A percentile compares a stretch with the other conserved stretches of the same genome.
These are phyloP conservation scores for Trichoderma reesei DNA, from an alignment of 495 filamentous ascomycete genomes.

Conservation along the genomic window DNA sequence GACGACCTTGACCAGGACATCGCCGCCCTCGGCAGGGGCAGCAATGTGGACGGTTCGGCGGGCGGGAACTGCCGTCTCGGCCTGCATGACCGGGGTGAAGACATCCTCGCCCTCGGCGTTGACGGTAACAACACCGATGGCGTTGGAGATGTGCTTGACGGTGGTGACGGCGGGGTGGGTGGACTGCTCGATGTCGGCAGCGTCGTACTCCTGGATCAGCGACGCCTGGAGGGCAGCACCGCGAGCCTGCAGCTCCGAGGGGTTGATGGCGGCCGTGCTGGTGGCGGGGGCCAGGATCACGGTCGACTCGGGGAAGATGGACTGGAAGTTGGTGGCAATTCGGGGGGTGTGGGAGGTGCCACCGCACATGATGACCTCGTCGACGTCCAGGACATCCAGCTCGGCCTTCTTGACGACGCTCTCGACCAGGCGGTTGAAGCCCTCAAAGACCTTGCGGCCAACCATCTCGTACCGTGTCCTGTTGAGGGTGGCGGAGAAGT, in stretches of 20 bases:
- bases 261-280: conserved; percentile 70
- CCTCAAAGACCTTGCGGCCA: conserved; percentile 68
- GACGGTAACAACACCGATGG: conserved; percentile 79
- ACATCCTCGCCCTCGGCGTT: conserved; percentile 47
- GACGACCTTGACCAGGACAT: conserved; percentile 75
- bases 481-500: conserved; percentile 88
- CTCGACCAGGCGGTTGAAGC: conserved; percentile 77
- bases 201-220: conserved; percentile 83
- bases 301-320: conserved; percentile 74
- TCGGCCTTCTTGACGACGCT: conserved; percentile 83
- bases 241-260: conserved; percentile 76
- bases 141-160: conserved; percentile 76
- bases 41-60: conserved; percentile 69
- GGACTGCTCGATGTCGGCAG: conserved; percentile 87
- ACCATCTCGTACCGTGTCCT: conserved; percentile 88
- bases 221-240: conserved; percentile 94
- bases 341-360: conserved; percentile 90
- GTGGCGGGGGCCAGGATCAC: conserved; percentile 76
- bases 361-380: conserved; percentile 89
- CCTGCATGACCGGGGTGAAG: conserved; percentile 68
- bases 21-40: conserved; percentile 66
- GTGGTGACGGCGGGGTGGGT: conserved; percentile 93
- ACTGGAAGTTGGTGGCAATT: conserved; percentile 64
- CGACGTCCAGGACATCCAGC: conserved; percentile 83
- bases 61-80: conserved; percentile 84